phyloP scores from a whole-genome alignment of 768 basidiomycete species.

The Mycena capillaripes region DNA sequence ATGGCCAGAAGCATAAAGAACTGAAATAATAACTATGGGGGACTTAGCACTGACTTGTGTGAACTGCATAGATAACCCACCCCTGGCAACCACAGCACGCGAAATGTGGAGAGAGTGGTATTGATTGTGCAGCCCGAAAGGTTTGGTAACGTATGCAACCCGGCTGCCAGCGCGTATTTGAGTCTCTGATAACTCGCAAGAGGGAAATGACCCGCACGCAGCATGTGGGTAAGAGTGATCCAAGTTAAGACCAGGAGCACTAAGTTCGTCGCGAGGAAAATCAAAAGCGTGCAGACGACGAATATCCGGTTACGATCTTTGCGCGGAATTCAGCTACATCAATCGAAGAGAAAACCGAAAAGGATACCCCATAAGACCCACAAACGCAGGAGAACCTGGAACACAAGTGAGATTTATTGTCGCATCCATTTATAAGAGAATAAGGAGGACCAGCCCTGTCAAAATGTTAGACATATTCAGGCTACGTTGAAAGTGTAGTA shows the following conservation, averaged over 20 bases:
- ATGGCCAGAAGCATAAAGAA: neutral
- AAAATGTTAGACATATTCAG: neutral
- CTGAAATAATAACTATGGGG: neutral
- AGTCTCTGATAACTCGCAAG: neutral
- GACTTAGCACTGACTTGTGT: too few relatives aligned
- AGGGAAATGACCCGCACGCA: neutral
- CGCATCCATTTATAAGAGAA: too few relatives aligned
- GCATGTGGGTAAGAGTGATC: neutral
- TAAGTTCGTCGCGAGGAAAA: neutral
- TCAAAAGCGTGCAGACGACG: slow-evolving; percentile 6
- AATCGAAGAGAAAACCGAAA: neutral
- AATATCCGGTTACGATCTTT: slow-evolving; percentile 22
- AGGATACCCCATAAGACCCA: slow-evolving; percentile 52
- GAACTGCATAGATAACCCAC: neutral
- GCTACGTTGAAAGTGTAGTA: slow-evolving; percentile 17
- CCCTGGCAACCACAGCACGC: slow-evolving; percentile 13
- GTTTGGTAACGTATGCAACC: neutral
- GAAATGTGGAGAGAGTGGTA: neutral
- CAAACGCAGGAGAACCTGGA: slow-evolving; percentile 53
- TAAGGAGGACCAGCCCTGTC: slow-evolving; percentile 53
- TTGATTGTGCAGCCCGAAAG: neutral
- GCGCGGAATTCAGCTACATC: neutral
- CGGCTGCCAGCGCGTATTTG: neutral
- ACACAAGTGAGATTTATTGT: too few relatives aligned
- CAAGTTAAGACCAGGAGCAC: neutral